Conservation (phyloP, 805 yeast genomes). For the Naumovozyma dairenensis region DNA sequence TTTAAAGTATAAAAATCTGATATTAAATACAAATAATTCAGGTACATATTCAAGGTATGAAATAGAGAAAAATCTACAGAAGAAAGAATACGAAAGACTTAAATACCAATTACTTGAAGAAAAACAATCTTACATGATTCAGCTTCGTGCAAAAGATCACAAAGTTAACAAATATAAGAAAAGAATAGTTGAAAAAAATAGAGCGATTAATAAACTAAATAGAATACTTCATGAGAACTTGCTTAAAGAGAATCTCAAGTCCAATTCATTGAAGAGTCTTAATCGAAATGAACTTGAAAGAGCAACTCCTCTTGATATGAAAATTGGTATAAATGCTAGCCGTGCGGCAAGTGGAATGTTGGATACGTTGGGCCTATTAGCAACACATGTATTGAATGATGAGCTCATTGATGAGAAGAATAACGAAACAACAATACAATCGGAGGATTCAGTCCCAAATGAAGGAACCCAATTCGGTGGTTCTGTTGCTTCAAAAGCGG, state of each 20-base stretch:
- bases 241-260: no score
- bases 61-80: slow-evolving; percentile 14
- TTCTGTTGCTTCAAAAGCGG: no score
- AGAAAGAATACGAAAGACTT: slow-evolving; percentile 25
- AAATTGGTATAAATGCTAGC: no score
- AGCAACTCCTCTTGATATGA: no score
- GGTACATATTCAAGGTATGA: slow-evolving; percentile 15
- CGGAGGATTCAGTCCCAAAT: not conserved
- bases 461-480: no score
- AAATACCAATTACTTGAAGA: slow-evolving; percentile 25
- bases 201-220: slow-evolving; percentile 33
- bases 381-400: slow-evolving; percentile 40
- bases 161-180: slow-evolving; percentile 35
- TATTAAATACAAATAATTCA: slow-evolving; percentile 26
- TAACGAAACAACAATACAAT: slow-evolving; percentile 3
- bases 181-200: slow-evolving; percentile 34
- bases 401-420: slow-evolving; percentile 10
- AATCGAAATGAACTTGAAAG: no score
- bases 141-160: slow-evolving; percentile 33
- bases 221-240: slow-evolving; percentile 20
- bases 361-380: slow-evolving; percentile 42
- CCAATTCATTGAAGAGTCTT: no score
- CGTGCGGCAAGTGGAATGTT: no score
- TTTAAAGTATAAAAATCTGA: slow-evolving; percentile 28
- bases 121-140: slow-evolving; percentile 28